These are phyloP conservation scores for Beauveria asiatica DNA, from an alignment of 2,329 filamentous ascomycete species.

Conservation along the genomic window DNA sequence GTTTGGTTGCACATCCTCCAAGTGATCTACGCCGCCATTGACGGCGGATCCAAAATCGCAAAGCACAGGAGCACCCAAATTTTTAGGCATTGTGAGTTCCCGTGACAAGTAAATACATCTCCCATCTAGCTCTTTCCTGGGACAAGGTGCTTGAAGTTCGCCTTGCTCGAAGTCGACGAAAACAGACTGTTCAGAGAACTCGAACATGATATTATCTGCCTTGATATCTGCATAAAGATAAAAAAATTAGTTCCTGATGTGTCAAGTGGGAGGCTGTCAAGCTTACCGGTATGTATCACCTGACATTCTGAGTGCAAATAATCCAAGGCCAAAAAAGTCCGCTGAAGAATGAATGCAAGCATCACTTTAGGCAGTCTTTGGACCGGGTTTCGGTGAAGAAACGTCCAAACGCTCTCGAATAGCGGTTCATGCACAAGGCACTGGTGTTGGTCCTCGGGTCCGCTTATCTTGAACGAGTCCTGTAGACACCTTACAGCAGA, in stretches of 20 bases:
- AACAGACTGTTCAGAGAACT: neutral
- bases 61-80: conserved; percentile 28
- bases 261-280: no score
- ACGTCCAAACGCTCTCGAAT: neutral
- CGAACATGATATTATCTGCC: conserved; percentile 25
- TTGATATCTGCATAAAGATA: neutral
- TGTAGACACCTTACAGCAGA: neutral
- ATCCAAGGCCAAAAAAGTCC: conserved; percentile 35
- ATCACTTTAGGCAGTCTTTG: neutral
- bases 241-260: no score
- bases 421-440: neutral
- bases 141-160: conserved; percentile 27
- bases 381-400: neutral
- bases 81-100: conserved; percentile 25
- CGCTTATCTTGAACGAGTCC: neutral
- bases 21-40: conserved; percentile 24
- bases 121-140: conserved; percentile 30
- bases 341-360: conserved; percentile 27
- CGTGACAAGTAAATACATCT: conserved; percentile 25
- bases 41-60: conserved; percentile 43
- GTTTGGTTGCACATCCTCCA: conserved; percentile 22
- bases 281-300: conserved; percentile 36
- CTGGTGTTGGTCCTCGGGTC: neutral
- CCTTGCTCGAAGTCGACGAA: conserved; percentile 22
- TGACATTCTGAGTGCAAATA: conserved; percentile 37